Conservation (phyloP, 768 basidiomycete species). For the Sarcodon sp. region DNA sequence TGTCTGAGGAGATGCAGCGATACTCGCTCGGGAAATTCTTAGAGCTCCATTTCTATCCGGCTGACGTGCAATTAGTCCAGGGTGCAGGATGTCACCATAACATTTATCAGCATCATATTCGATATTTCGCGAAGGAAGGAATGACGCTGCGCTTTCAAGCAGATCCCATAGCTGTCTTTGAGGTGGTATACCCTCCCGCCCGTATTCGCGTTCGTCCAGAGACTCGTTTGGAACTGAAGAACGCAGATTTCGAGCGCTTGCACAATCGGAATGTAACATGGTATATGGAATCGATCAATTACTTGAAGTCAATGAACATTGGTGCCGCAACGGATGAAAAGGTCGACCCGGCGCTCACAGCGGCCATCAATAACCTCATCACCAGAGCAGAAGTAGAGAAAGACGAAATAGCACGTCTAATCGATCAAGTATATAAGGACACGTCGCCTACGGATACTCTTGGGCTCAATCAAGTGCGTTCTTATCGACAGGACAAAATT, state of each 20-base stretch:
- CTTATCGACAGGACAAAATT: constrained; percentile 83
- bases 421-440: constrained; percentile 73
- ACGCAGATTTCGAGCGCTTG: constrained; percentile 74
- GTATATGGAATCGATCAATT: constrained; percentile 67
- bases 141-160: constrained; percentile 86
- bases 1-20: constrained; percentile 84
- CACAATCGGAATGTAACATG: constrained; percentile 59
- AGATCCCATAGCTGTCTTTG: constrained; percentile 71
- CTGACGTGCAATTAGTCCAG: constrained; percentile 72
- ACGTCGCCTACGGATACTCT: constrained; percentile 77
- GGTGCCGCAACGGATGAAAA: constrained; percentile 73
- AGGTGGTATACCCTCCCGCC: constrained; percentile 83
- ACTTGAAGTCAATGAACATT: constrained; percentile 63
- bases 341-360: constrained; percentile 45
- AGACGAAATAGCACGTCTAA: constrained; percentile 55
- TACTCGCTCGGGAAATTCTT: constrained; percentile 96
- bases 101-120: constrained; percentile 83
- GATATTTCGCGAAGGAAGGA: constrained; percentile 76
- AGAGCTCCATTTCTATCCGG: constrained; percentile 91
- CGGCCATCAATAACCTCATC: constrained; percentile 56
- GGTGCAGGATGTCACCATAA: constrained; percentile 91
- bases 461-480: constrained; percentile 75
- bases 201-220: constrained; percentile 79
- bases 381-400: constrained; percentile 62
- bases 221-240: constrained; percentile 81